Conservation (phyloP, 169 alveolate species). For the Plasmodium blacklocki region DNA sequence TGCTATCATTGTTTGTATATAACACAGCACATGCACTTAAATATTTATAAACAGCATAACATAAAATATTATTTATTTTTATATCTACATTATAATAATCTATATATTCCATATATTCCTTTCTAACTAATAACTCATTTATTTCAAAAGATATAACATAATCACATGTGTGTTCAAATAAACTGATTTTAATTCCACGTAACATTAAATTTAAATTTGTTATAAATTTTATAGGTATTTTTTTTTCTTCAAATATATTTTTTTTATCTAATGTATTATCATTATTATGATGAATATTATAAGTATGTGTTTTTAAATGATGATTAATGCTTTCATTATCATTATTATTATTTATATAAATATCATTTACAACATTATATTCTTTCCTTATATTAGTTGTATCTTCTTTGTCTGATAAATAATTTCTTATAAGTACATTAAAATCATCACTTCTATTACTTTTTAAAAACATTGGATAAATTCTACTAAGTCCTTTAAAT, state of each 20-base stretch:
- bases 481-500: slow-evolving; percentile 35
- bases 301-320: background rate
- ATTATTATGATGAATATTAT: background rate
- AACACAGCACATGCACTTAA: slow-evolving; percentile 39
- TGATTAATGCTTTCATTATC: background rate
- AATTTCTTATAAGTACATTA: slow-evolving; percentile 30
- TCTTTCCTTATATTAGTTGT: background rate
- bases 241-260: background rate
- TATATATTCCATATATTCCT: slow-evolving; percentile 42
- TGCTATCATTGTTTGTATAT: slow-evolving; percentile 27
- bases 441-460: slow-evolving; percentile 36
- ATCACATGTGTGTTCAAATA: slow-evolving; percentile 27
- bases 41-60: slow-evolving; percentile 42
- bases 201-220: slow-evolving; percentile 24
- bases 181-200: slow-evolving; percentile 24
- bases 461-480: slow-evolving; percentile 28
- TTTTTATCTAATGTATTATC: background rate
- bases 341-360: too few species aligned
- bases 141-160: slow-evolving; percentile 40
- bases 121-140: slow-evolving; percentile 16
- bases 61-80: slow-evolving; percentile 19
- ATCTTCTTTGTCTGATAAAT: slow-evolving; percentile 18
- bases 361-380: too few species aligned
- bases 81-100: slow-evolving; percentile 46
- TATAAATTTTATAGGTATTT: background rate